These are phyloP conservation scores for Hansenula lynferdii DNA, from an alignment of 1,139 yeast genomes.

Conservation along the genomic window DNA sequence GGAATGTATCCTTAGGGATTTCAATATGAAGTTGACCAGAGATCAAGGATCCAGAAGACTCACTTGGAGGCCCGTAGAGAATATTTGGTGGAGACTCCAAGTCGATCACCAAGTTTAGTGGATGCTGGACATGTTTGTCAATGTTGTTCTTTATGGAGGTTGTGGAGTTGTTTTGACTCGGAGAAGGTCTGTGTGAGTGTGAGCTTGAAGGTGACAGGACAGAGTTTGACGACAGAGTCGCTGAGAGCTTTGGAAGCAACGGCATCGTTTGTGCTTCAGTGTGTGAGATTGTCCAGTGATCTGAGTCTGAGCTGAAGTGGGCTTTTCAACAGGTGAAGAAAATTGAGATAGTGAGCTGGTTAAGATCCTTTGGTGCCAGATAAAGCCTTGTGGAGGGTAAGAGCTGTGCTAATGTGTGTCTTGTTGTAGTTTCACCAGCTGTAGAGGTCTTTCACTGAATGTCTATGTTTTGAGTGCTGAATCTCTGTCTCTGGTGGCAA, in stretches of 20 bases:
- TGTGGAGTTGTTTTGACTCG: neutral
- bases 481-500: neutral
- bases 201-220: neutral
- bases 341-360: too few species aligned
- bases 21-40: constrained; percentile 59
- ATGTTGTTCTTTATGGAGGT: constrained; percentile 12
- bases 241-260: constrained; percentile 3
- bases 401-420: too few species aligned
- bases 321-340: too few species aligned
- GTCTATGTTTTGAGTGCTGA: too few species aligned
- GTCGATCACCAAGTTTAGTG: constrained; percentile 49
- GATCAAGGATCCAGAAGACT: constrained; percentile 80
- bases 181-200: neutral
- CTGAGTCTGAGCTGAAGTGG: neutral
- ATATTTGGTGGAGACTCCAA: constrained; percentile 91
- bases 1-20: constrained; percentile 20
- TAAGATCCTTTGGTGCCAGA: too few species aligned
- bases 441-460: too few species aligned
- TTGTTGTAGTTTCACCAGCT: too few species aligned
- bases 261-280: neutral
- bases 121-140: constrained; percentile 20
- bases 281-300: neutral
- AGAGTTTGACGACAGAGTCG: neutral
- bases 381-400: too few species aligned
- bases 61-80: constrained; percentile 71